These are phyloP conservation scores for Drechslera avenae DNA, from an alignment of 2,329 filamentous ascomycete species.

Conservation along the genomic window DNA sequence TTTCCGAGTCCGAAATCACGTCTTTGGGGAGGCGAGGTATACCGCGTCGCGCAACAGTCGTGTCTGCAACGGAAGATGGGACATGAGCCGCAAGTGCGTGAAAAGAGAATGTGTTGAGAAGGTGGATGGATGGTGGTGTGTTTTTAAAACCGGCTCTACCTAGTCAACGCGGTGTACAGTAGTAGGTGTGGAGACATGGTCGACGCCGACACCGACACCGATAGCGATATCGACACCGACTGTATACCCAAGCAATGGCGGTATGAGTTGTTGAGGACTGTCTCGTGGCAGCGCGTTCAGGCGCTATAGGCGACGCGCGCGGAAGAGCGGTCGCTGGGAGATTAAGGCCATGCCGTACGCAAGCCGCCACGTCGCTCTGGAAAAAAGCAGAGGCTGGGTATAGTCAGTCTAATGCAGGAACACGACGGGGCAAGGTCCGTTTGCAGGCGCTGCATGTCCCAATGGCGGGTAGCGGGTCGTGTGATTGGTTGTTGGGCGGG, in stretches of 20 bases:
- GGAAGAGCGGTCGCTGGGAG: constrained; percentile 18
- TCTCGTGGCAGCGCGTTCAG: constrained; percentile 5
- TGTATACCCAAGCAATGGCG: constrained; percentile 4
- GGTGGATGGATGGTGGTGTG: not conserved
- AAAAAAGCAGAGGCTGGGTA: constrained; percentile 34
- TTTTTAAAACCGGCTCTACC: not conserved
- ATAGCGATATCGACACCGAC: constrained; percentile 6
- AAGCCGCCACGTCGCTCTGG: constrained; percentile 32
- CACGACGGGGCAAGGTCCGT: constrained; percentile 10
- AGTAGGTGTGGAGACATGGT: no score
- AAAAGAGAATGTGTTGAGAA: no score
- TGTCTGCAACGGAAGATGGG: not conserved
- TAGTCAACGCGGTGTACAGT: no score
- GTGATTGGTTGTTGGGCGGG: constrained; percentile 26
- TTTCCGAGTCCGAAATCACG: no score
- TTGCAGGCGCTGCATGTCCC: constrained; percentile 15
- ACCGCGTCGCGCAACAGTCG: not conserved
- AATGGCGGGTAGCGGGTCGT: constrained; percentile 9
- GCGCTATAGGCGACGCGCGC: not conserved
- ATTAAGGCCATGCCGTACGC: constrained; percentile 15
- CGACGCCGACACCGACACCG: constrained; percentile 9
- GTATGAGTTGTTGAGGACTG: constrained; percentile 12
- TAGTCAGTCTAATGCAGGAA: constrained; percentile 33
- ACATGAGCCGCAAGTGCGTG: no score
- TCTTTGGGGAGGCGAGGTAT: no score